Base-by-base conservation (phyloP, 495 filamentous ascomycete genomes). In the Amniculicola lignicola region DNA sequence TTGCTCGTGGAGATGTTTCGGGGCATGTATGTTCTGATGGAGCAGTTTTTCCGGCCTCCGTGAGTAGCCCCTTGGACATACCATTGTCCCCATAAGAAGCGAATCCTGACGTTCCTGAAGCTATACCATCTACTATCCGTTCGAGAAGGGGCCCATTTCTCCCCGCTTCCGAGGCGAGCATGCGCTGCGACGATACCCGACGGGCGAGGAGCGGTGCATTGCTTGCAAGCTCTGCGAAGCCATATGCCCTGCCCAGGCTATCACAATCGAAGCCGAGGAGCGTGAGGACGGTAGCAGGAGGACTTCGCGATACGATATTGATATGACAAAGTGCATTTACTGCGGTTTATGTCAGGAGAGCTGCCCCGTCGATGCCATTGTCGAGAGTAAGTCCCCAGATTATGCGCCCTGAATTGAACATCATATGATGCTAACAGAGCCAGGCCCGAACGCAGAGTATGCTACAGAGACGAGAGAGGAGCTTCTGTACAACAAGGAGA, bases 301-400 rank as follows among this genome's bases (percentile, higher is more conserved):
- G 65, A 98, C 93, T 41, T 96, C 92, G 45, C 83, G 91, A 68
- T 98, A 98, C 75, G 93, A 98, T 75, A 95, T 98, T 71, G 93
- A 98, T 78, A 98, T 98, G 93, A 97, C 93, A 69, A 98, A 98
- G 79, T 98, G 93, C 75, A 98, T 98, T 70, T 98, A 97, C 80
- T 98, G 93, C 70, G 93, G 93, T 12, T 94, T 94, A 78, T 98
- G 93, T 80, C 93, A 98, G 75, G 93, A 98, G 78, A 94, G 88
- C 60, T 98, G 93, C 74, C 93, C 93, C 24, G 93, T 97, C 25
- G 93, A 98, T 73, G 93, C 93, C 29, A 97, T 98, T 70, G 93
- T 98, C 37, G 62, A 65, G 47, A 35, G 62, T 65, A 41, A 43
- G 62, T 60, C n/a, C n/a, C n/a, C n/a, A 23, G 11, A 27, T 46